Evolutionary conservation across 23 red algal genomes (phyloP), one percentile per base, ranked within the genome.

Genomic region (Cyanidiococcus yangmingshanensis): DNA sequence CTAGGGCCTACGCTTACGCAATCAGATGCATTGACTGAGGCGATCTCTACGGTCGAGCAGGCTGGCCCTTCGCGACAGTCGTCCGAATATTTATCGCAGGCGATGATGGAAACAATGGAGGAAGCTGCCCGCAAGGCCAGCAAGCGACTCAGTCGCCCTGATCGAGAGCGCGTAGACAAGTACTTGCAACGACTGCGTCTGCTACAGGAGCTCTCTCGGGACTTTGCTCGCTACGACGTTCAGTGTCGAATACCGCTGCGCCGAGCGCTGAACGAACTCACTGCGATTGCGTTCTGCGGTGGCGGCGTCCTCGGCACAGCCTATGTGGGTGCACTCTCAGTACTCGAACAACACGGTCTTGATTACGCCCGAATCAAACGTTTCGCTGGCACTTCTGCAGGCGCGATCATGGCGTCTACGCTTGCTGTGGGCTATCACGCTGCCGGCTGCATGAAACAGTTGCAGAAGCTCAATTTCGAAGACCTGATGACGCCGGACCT

Each of bases 221-320:
- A 71, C 12, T 71, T 71, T 35, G 63, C 63, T 30, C 63, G 32
- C 7, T 71, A 71, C 63, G 32, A 71, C 27, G 63, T 12, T 2
- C 27, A 3, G 63, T 71, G 63, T 29, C 63, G 63, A 25, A 29
- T 32, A 30, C 63, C 63, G 12, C 15, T 71, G 63, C n/a, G n/a
- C 7, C 16, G 7, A 35, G 63, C 63, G 63, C 63, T 71, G 7
- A 7, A 71, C 3, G 7, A 7, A 7, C 21, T 71, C 63, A 25
- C n/a, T 71, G 51, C 78, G n/a, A 68, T 81, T 2, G 78, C 78
- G 24, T 81, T 81, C 34, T 71, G 38, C 59, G 78, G 78, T 26
- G 78, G 78, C 40, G 78, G 78, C 12, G 78, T 81, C 0, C 68
- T 81, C 39, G 78, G 78, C 25, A 81, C 59, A 36, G 78, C 78